Base-by-base conservation (phyloP, 495 filamentous ascomycete genomes). In the Daldinia decipiens region DNA sequence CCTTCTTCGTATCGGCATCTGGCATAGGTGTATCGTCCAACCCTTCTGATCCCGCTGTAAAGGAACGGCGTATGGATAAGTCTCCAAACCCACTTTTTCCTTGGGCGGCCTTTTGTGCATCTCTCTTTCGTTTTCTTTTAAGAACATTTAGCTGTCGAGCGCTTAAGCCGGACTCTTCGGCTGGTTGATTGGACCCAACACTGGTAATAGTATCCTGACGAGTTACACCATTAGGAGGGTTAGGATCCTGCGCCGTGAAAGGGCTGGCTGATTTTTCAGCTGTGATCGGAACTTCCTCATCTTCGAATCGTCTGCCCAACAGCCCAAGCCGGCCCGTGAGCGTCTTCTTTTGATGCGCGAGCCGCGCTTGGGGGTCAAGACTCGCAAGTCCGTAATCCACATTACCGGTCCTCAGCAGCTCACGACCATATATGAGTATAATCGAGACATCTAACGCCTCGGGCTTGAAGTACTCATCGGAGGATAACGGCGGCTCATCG, bases 61-160 rank as follows among this genome's bases (percentile, higher is more conserved):
- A 93, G 8, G 86, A 82, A 58, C 90, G 84, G 34, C 92, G 87
- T 31, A 90, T 84, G 0, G 91, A 90, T 40, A 99, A 81, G 77
- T 98, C 95, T 40, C 96, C 93, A 77, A 98, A 98, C 63, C 90
- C 93, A 63, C 83, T 81, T 58, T 83, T 84, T 2, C 83, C 82
- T 55, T 83, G 82, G 13, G 91, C 91, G 38, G 92, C 91, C 75
- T 92, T 89, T 76, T 93, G 94, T 8, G 93, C 93, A 73, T 91
- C 90, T 59, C 87, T 83, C 76, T 95, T 97, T 32, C 92, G 89
- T 76, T 96, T 97, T 15, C 95, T 88, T 78, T 99, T 99, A 9
- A 99, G 83, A 60, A 93, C 92, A 74, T 98, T 99, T 29, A 97
- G 84, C 76, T 98, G 95, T 13, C 95, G 89, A 63, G 93, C 92